Evolutionary conservation across 805 yeast genomes (phyloP), one percentile per base, ranked within the genome.

Genomic region (Kodamaea laetipori): DNA sequence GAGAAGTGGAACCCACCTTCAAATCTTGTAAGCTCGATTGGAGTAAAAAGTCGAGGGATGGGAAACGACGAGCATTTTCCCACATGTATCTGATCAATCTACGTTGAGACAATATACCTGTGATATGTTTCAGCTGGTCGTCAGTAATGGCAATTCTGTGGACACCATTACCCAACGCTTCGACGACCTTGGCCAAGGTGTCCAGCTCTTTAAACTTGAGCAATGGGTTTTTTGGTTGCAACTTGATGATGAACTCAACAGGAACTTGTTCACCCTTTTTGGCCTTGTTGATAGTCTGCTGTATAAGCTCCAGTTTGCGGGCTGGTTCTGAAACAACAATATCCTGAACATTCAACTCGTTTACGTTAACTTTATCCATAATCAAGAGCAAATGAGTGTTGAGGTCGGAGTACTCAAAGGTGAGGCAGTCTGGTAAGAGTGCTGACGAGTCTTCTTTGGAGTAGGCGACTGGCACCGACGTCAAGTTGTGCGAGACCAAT

Each of bases 321-420:
- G 56, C 49, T 16, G 49, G 44, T 36, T 45, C 48, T 48, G 60
- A 62, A 38, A 60, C 55, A 5, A 63, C 60, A 12, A 58, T 48
- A 13, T 59, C 66, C 25, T 57, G 57, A 25, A 60, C 48, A 16
- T 57, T 48, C 41, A 77, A 63, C 18, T 72, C 73, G 17, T 62
- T 66, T 13, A 62, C 41, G 30, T 60, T 66, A 38, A 78, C 66
- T 57, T 85, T 87, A 60, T 92, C 90, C 71, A 90, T 74, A 16
- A 94, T 94, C 47, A 94, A 69, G 51, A 92, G 69, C 50, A 92
- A 70, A 61, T 90, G 90, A 9, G 97, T 83, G 56, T 88, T 90
- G 63, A 92, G 74, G 66, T 92, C 97, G 21, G 92, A 78, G 66
- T 89, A 94, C 64, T 94, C 99, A 63, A 92, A 92, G 1, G 96